Conservation (phyloP, 352 stramenopile genomes). For the Globisporangium echinulatum region DNA sequence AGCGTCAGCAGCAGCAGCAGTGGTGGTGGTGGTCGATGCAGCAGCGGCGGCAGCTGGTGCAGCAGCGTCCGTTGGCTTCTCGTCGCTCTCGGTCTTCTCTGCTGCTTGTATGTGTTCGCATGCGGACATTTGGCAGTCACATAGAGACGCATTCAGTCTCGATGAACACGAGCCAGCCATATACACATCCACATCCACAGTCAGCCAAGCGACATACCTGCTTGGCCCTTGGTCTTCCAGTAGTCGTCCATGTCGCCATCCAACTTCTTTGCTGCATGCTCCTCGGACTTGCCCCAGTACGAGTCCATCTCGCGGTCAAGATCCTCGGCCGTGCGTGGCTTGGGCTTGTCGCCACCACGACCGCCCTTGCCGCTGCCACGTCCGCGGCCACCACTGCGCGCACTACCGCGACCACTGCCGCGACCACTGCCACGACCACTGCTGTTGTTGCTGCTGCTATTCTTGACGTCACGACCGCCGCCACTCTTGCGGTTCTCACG, state of each 20-base stretch:
- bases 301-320: slow-evolving; percentile 83
- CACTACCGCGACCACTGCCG: slow-evolving; percentile 5
- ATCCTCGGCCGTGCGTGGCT: slow-evolving; percentile 71
- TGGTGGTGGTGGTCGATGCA: background rate
- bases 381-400: slow-evolving; percentile 16
- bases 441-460: slow-evolving; percentile 11
- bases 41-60: background rate
- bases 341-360: slow-evolving; percentile 41
- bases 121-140: background rate
- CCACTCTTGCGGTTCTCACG: slow-evolving; percentile 18
- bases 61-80: slow-evolving; percentile 3
- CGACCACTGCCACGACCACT: slow-evolving; percentile 10
- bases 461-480: slow-evolving; percentile 13
- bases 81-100: background rate
- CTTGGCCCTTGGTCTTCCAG: slow-evolving; percentile 78
- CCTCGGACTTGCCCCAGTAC: slow-evolving; percentile 83
- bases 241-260: slow-evolving; percentile 85
- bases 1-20: background rate
- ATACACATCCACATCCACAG: slow-evolving; percentile 1
- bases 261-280: slow-evolving; percentile 80
- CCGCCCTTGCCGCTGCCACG: slow-evolving; percentile 18
- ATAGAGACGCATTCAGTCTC: background rate
- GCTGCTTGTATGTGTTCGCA: background rate
- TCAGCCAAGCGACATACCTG: slow-evolving; percentile 7
- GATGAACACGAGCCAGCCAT: background rate